phyloP scores from a whole-genome alignment of 768 basidiomycete genomes.

The Rickenella mellea region DNA sequence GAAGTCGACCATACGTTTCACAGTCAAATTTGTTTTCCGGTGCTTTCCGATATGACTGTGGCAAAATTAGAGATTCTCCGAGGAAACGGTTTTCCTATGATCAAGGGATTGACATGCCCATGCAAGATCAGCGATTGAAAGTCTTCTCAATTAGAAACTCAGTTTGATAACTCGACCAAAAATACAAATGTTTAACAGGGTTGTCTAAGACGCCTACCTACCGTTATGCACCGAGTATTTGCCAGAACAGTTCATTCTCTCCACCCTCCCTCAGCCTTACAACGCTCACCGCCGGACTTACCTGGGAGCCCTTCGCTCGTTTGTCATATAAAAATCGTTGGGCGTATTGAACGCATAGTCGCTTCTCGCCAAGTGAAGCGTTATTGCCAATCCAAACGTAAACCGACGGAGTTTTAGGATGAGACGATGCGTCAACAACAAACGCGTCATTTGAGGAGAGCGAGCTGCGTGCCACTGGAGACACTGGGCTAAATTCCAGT shows the following conservation, averaged over 20 bases:
- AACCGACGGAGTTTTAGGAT: slow-evolving; percentile 28
- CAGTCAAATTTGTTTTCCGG: too few relatives aligned
- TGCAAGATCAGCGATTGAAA: too few relatives aligned
- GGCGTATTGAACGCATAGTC: slow-evolving; percentile 47
- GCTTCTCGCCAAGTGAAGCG: slow-evolving; percentile 36
- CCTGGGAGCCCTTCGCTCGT: slow-evolving; percentile 12
- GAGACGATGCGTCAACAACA: slow-evolving; percentile 35
- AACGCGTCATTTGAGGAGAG: slow-evolving; percentile 43
- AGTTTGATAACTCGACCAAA: too few relatives aligned
- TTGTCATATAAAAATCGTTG: slow-evolving; percentile 41
- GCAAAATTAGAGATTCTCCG: too few relatives aligned
- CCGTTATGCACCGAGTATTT: slow-evolving; percentile 16
- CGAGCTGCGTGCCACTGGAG: slow-evolving; percentile 19
- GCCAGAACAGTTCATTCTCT: slow-evolving; percentile 39
- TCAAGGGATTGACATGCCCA: too few relatives aligned
- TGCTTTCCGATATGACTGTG: too few relatives aligned
- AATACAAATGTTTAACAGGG: too few relatives aligned
- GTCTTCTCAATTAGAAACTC: too few relatives aligned
- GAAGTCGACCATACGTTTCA: too few relatives aligned
- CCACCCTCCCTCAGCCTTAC: slow-evolving; percentile 46
- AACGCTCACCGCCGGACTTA: slow-evolving; percentile 25
- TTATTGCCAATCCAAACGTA: slow-evolving; percentile 52
- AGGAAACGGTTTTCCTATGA: too few relatives aligned
- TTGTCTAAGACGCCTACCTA: too few relatives aligned
- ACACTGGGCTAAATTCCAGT: slow-evolving; percentile 27